These are phyloP conservation scores for Dioscorea alata DNA, from an alignment of 106 monocot species.

Conservation along the genomic window DNA sequence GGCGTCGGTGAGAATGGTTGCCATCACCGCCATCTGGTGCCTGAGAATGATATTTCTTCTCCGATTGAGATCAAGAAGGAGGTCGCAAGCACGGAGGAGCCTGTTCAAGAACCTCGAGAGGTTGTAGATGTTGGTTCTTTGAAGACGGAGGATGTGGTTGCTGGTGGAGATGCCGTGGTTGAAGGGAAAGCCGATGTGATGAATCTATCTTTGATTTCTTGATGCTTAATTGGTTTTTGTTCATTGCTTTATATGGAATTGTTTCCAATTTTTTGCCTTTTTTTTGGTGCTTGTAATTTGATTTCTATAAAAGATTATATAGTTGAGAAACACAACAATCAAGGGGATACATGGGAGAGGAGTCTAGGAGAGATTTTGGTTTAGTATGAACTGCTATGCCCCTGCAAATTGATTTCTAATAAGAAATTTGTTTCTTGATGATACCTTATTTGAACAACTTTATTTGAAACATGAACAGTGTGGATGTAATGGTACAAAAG, in stretches of 20 bases:
- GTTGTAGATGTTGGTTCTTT: background rate
- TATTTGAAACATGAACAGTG: too few relatives aligned
- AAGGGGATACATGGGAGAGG: too few relatives aligned
- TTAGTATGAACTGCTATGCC: too few relatives aligned
- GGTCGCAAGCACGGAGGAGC: background rate
- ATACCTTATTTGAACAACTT: too few relatives aligned
- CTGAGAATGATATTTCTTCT: background rate
- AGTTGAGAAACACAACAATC: too few relatives aligned
- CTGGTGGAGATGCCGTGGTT: background rate
- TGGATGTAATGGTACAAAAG: too few relatives aligned
- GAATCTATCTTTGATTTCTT: too few relatives aligned
- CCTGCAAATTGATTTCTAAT: too few relatives aligned
- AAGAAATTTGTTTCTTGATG: too few relatives aligned
- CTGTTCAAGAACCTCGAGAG: background rate
- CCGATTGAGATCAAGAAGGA: background rate
- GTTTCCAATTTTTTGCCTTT: background rate
- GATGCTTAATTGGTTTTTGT: background rate
- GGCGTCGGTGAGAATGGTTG: constrained; percentile 4
- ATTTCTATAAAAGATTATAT: too few relatives aligned
- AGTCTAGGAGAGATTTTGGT: too few relatives aligned
- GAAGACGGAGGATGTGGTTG: background rate
- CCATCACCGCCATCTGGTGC: background rate
- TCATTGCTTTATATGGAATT: background rate
- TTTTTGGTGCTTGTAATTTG: background rate
- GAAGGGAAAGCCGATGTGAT: constrained; percentile 1